Evolutionary conservation across 2,329 filamentous ascomycete genomes (phyloP).

Genomic region (Pestalotiopsis sp.): DNA sequence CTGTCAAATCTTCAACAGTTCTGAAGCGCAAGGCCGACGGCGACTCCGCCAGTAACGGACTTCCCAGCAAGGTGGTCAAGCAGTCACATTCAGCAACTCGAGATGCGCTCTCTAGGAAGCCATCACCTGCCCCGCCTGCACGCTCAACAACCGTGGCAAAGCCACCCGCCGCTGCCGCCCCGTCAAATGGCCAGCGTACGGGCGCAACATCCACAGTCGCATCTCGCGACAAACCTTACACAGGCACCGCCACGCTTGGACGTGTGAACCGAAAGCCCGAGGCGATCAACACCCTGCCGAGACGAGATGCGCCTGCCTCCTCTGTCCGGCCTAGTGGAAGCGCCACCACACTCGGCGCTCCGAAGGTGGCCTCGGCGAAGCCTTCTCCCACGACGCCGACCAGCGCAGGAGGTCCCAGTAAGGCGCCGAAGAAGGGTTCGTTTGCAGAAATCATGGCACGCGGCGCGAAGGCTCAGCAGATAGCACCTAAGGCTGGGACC

Average conservation of each 20-base stretch:
- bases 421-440: conserved; percentile 67
- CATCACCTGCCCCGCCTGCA: neutral
- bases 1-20: conserved; percentile 26
- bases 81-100: conserved; percentile 8
- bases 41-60: conserved; percentile 32
- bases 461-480: conserved; percentile 64
- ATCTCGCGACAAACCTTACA: conserved; percentile 8
- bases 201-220: neutral
- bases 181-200: conserved; percentile 7
- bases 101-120: conserved; percentile 2
- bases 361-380: conserved; percentile 24
- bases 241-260: conserved; percentile 11
- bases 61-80: conserved; percentile 22
- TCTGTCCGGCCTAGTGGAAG: conserved; percentile 23
- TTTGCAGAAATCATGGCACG: conserved; percentile 74
- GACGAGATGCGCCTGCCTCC: conserved; percentile 20
- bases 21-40: conserved; percentile 61
- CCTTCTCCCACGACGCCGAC: conserved; percentile 27
- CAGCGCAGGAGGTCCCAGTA: conserved; percentile 27
- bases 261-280: conserved; percentile 6
- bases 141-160: conserved; percentile 1
- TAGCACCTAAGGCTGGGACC: conserved; percentile 63
- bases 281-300: conserved; percentile 9
- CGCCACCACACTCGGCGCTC: conserved; percentile 15
- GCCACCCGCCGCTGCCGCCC: neutral